Percentiles rank a stretch among this genome's conserved stretches.
phyloP scores from a whole-genome alignment of 1,284 basidiomycete species.

The Microbotryomycetes sp. region DNA sequence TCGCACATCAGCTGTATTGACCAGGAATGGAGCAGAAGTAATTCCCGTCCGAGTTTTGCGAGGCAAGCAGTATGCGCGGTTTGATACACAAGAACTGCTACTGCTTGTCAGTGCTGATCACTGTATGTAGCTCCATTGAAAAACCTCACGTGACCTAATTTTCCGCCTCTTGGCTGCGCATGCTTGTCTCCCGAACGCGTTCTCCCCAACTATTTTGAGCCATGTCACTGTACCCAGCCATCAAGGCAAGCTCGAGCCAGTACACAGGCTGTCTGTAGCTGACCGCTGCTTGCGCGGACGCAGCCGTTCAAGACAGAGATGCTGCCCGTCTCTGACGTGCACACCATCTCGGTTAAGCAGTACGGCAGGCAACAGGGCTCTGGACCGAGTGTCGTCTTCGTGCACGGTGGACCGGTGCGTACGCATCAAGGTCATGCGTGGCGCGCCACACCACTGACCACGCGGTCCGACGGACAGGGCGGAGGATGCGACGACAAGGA shows the following conservation, averaged over 20 bases:
- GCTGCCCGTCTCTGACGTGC: constrained; percentile 32
- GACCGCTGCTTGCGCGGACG: too few species aligned
- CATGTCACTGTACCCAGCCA: constrained; percentile 8
- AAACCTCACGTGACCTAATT: too few species aligned
- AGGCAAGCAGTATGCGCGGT: too few species aligned
- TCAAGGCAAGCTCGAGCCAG: constrained; percentile 7
- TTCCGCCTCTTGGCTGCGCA: too few species aligned
- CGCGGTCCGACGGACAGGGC: constrained; percentile 55
- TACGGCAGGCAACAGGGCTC: constrained; percentile 30
- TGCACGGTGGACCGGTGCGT: constrained; percentile 53
- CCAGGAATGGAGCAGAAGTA: too few species aligned
- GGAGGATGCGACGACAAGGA: constrained; percentile 60
- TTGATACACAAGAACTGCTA: too few species aligned
- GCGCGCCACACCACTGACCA: constrained; percentile 2
- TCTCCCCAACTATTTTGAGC: not conserved
- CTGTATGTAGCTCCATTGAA: too few species aligned
- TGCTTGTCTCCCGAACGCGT: too few species aligned
- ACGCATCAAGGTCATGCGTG: constrained; percentile 23
- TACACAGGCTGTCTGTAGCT: not conserved
- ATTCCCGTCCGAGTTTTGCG: too few species aligned
- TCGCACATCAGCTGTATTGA: too few species aligned
- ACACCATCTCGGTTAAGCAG: constrained; percentile 34
- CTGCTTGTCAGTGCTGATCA: too few species aligned
- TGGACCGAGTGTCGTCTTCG: constrained; percentile 55
- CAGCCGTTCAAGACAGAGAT: constrained; percentile 28